Conservation (phyloP, 73 alveolate species). For the Stentor roeselii region DNA sequence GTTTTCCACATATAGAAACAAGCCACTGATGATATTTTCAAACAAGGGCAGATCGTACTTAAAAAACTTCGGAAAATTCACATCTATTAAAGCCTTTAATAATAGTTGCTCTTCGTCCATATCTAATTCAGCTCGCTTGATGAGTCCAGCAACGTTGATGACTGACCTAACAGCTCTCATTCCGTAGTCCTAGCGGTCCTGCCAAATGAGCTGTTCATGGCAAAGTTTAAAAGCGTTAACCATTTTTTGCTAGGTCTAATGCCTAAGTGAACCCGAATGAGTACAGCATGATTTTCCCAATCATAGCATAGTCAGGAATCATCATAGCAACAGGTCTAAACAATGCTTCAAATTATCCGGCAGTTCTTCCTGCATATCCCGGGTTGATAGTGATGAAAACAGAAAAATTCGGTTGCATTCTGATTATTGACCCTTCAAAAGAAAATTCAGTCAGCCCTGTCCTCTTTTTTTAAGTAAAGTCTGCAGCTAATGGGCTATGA, state of each 20-base stretch:
- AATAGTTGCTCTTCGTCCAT: constrained; percentile 74
- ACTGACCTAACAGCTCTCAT: constrained; percentile 92
- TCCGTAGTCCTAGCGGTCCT: constrained; percentile 89
- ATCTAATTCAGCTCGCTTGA: constrained; percentile 54
- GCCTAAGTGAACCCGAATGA: constrained; percentile 85
- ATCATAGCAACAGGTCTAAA: constrained; percentile 71
- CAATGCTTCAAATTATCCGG: constrained; percentile 87
- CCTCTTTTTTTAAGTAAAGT: constrained; percentile 21
- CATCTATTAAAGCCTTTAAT: constrained; percentile 77
- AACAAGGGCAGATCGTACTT: constrained; percentile 84
- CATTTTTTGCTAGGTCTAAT: constrained; percentile 71
- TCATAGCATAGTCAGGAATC: constrained; percentile 92
- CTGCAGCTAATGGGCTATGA: constrained; percentile 87
- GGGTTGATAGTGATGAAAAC: constrained; percentile 98
- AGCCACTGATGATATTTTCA: constrained; percentile 74
- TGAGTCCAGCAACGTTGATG: constrained; percentile 64
- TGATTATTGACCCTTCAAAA: constrained; percentile 85
- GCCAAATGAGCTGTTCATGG: constrained; percentile 65
- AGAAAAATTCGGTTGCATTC: constrained; percentile 78
- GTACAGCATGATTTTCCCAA: constrained; percentile 87
- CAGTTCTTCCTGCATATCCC: constrained; percentile 99
- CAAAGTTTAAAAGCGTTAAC: constrained; percentile 74
- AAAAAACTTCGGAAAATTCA: constrained; percentile 90
- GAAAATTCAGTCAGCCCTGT: constrained; percentile 35
- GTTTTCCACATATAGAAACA: constrained; percentile 72